Conservation (phyloP, 371 early-diverging fungal genomes). For the Saksenaea oblongispora region DNA sequence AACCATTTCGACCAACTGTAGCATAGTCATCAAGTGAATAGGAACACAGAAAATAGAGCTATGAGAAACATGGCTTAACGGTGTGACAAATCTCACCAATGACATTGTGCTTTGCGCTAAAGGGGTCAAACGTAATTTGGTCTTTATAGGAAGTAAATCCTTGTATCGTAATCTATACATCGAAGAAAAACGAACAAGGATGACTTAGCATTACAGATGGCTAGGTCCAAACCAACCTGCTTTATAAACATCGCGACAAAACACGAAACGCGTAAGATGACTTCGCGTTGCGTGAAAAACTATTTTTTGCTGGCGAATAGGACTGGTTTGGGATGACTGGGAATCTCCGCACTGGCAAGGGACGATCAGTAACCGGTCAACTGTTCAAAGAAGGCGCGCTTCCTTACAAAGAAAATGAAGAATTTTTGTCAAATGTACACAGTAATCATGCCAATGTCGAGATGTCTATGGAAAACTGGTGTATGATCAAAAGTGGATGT, state of each 20-base stretch:
- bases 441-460: no score
- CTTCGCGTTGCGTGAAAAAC: no score
- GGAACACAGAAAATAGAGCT: neutral
- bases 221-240: neutral
- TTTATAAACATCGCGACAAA: neutral
- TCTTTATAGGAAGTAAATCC: constrained; percentile 99
- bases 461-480: no score
- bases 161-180: constrained; percentile 84
- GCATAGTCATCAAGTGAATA: neutral
- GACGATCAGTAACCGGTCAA: no score
- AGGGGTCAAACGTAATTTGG: constrained; percentile 89
- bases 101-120: constrained; percentile 92
- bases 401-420: no score
- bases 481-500: no score
- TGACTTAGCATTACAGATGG: neutral
- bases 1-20: constrained; percentile 98
- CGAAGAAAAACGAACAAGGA: neutral
- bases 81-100: constrained; percentile 65
- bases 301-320: no score
- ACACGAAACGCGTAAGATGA: neutral
- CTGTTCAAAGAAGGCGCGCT: no score
- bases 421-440: no score
- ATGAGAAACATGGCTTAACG: neutral
- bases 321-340: no score
- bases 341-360: no score